Conservation (phyloP, 2,329 filamentous ascomycete species). For the Myriosclerotinia curreyana region DNA sequence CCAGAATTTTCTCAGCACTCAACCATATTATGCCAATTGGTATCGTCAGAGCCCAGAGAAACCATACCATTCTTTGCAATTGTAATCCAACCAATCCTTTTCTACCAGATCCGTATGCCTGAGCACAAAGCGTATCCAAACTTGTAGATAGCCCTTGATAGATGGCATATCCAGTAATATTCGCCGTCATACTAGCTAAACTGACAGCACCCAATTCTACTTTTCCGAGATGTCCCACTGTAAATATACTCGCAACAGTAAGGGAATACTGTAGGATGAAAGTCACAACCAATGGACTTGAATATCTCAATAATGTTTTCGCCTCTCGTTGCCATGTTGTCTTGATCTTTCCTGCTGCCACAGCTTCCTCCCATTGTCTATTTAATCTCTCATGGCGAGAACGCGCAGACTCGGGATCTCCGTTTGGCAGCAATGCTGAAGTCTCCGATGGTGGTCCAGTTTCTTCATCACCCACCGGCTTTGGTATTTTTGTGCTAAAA, state of each 20-base stretch:
- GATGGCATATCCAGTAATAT: conserved; percentile 73
- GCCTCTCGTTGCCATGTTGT: conserved; percentile 91
- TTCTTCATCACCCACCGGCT: conserved; percentile 44
- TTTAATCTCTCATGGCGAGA: conserved; percentile 58
- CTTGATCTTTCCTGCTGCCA: conserved; percentile 73
- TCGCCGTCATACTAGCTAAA: conserved; percentile 73
- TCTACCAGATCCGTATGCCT: conserved; percentile 89
- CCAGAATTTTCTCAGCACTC: conserved; percentile 63
- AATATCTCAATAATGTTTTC: conserved; percentile 73
- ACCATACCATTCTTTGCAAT: conserved; percentile 76
- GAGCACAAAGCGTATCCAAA: conserved; percentile 87
- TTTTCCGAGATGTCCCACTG: conserved; percentile 71
- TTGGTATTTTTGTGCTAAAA: conserved; percentile 56
- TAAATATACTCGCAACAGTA: conserved; percentile 78
- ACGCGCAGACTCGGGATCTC: conserved; percentile 44
- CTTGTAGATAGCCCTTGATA: conserved; percentile 85
- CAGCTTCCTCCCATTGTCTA: conserved; percentile 81
- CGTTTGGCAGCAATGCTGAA: conserved; percentile 43
- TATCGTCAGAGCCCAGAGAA: conserved; percentile 68
- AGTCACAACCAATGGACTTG: conserved; percentile 66
- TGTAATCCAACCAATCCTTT: conserved; percentile 85
- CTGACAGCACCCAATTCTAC: conserved; percentile 65
- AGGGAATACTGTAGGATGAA: conserved; percentile 81
- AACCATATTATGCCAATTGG: conserved; percentile 72
- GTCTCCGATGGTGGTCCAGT: conserved; percentile 42